Conservation (phyloP, 441 rosid species). For the Brassica hybrid region DNA sequence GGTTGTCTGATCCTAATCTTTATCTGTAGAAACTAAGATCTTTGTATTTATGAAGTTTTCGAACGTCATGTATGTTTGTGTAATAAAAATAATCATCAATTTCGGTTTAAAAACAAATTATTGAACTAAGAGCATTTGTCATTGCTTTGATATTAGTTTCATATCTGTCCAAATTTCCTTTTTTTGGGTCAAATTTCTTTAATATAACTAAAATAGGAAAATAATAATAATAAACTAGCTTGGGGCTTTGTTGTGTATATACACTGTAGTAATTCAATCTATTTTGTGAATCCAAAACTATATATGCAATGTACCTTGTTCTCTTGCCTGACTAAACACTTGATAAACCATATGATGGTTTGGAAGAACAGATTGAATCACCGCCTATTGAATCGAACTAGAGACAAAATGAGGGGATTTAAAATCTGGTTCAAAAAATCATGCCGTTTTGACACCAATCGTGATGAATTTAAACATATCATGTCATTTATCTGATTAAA, state of each 20-base stretch:
- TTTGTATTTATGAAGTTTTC: not conserved
- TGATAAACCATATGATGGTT: not conserved
- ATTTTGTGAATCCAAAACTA: constrained; percentile 23
- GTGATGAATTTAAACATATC: no score
- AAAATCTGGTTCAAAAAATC: no score
- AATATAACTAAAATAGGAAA: no score
- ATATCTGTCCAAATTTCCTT: no score
- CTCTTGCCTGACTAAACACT: not conserved
- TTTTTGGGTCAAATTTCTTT: no score
- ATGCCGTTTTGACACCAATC: no score
- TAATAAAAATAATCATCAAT: no score
- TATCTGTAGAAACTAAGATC: constrained; percentile 4
- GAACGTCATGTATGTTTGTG: not conserved
- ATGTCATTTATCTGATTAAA: no score
- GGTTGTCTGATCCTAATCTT: constrained; percentile 45
- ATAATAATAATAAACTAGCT: constrained; percentile 29
- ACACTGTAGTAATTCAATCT: not conserved
- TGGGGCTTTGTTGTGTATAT: constrained; percentile 14
- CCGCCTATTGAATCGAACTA: not conserved
- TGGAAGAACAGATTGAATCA: not conserved
- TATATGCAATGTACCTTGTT: constrained; percentile 8
- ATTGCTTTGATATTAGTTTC: no score
- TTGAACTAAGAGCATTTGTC: no score
- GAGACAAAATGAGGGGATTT: not conserved
- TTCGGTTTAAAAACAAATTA: no score